These are phyloP conservation scores for Tulasnella sp. DNA, from an alignment of 768 basidiomycete species.

Conservation along the genomic window DNA sequence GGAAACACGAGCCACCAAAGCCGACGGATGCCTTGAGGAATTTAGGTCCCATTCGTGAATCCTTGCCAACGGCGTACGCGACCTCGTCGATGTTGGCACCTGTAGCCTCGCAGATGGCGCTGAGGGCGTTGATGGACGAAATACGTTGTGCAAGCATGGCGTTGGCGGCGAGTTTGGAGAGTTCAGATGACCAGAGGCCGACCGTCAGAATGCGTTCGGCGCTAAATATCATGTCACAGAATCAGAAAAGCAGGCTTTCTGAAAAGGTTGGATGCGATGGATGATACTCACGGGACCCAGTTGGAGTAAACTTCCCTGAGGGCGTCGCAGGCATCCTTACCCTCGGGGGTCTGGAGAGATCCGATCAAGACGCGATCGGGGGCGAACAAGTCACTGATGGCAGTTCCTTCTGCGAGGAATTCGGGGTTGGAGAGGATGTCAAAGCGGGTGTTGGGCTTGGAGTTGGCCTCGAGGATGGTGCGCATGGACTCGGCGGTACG, in stretches of 20 bases:
- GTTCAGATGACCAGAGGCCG: slow-evolving; percentile 96
- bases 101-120: slow-evolving; percentile 97
- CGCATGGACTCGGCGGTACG: slow-evolving; percentile 99
- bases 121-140: slow-evolving; percentile 94
- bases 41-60: slow-evolving; percentile 85
- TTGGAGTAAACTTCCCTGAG: slow-evolving; percentile 80
- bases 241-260: slow-evolving; percentile 8
- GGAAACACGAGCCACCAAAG: slow-evolving; percentile 98
- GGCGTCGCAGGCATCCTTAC: slow-evolving; percentile 65
- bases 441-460: slow-evolving; percentile 79
- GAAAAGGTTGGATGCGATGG: slow-evolving; percentile 1
- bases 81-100: slow-evolving; percentile 99
- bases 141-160: slow-evolving; percentile 99
- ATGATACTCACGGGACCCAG: slow-evolving; percentile 78
- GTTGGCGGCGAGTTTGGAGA: slow-evolving; percentile 97
- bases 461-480: slow-evolving; percentile 97
- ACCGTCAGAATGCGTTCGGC: slow-evolving; percentile 77
- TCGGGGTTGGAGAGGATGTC: slow-evolving; percentile 99
- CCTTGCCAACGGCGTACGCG: slow-evolving; percentile 84
- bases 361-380: slow-evolving; percentile 98
- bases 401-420: slow-evolving; percentile 97
- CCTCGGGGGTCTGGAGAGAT: slow-evolving; percentile 82
- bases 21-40: slow-evolving; percentile 95
- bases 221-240: slow-evolving; percentile 30
- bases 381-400: slow-evolving; percentile 73